Base-by-base conservation (phyloP, 768 basidiomycete species). In the Leccinum disarticulatum region DNA sequence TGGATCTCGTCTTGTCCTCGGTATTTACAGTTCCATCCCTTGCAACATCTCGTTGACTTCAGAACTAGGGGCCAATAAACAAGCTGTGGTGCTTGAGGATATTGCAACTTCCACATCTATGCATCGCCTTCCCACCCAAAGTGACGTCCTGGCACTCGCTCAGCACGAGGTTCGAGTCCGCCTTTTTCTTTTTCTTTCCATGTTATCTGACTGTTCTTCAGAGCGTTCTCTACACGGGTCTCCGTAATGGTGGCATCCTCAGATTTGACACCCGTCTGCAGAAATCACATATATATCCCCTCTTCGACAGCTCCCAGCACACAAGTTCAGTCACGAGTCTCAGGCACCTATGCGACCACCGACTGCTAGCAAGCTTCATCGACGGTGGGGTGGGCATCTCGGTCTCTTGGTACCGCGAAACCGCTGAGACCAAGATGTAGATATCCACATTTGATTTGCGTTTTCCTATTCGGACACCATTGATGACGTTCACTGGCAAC, bases 391-490 rank as follows among this genome's bases (percentile, higher is more conserved):
- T 88, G 61, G 59, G 83, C 74, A 3, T 19, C 35, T 54, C 27
- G 3, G 5, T 59, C 57, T 46, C 50, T 41, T 41, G 22, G 36
- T 14, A 8, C 14, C 10, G 3, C 36, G 15, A 36, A 25, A 38
- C 41, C 52, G 48, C 51, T 62, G 7, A 67, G 4, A 3, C n/a
- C 43, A 36, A n/a, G 36, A 31, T 41, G 36, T 56, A 88, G 89
- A 74, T 90, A 17, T 79, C 82, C 50, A 74, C 80, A 3, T 87
- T 81, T 61, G 89, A 91, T 71, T 70, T 88, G 54, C 84, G 90
- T 9, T 88, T 82, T 62, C 70, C 79, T 50, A 69, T 74, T 35
- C 63, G 64, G 13, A 70, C 69, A 1, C 88, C 90, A 1, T 31
- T 82, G 2, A 69, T 80, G 55, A 62, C 68, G 6, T 85, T 84